Percentiles rank a stretch among this genome's conserved stretches.
Conservation (phyloP, 2,329 filamentous ascomycete genomes). For the Cylindrodendrum hubeiense region DNA sequence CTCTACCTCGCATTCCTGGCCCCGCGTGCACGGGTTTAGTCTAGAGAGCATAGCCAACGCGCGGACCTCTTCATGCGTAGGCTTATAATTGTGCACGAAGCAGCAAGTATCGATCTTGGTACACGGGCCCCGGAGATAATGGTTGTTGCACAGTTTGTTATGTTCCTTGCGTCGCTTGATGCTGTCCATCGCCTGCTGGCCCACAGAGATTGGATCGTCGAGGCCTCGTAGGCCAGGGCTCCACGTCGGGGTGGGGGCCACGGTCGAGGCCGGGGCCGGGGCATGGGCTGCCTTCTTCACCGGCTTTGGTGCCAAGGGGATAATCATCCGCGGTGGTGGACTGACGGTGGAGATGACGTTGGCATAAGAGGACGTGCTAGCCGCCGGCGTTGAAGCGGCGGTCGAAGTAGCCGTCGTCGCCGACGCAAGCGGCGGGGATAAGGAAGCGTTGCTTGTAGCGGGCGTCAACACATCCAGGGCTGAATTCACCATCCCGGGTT, state of each 20-base stretch:
- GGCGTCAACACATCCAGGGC: conserved; percentile 35
- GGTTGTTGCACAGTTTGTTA: conserved; percentile 72
- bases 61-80: conserved; percentile 65
- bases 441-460: conserved; percentile 41
- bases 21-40: conserved; percentile 68
- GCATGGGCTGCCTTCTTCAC: neutral
- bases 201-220: conserved; percentile 64
- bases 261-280: conserved; percentile 3
- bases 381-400: neutral
- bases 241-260: conserved; percentile 57
- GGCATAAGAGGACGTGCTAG: conserved; percentile 52
- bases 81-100: conserved; percentile 69
- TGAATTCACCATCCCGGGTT: conserved; percentile 12
- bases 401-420: conserved; percentile 4
- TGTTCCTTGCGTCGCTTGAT: conserved; percentile 68
- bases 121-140: conserved; percentile 70
- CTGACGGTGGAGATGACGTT: conserved; percentile 55
- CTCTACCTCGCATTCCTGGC: conserved; percentile 68
- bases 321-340: conserved; percentile 57
- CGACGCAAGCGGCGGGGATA: conserved; percentile 32
- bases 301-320: conserved; percentile 53
- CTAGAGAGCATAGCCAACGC: conserved; percentile 69
- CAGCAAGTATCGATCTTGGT: conserved; percentile 65
- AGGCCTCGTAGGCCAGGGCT: conserved; percentile 66
- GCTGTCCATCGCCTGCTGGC: conserved; percentile 60